Base-by-base conservation (phyloP, 2,329 filamentous ascomycete species). In the Cladosporium sp. region DNA sequence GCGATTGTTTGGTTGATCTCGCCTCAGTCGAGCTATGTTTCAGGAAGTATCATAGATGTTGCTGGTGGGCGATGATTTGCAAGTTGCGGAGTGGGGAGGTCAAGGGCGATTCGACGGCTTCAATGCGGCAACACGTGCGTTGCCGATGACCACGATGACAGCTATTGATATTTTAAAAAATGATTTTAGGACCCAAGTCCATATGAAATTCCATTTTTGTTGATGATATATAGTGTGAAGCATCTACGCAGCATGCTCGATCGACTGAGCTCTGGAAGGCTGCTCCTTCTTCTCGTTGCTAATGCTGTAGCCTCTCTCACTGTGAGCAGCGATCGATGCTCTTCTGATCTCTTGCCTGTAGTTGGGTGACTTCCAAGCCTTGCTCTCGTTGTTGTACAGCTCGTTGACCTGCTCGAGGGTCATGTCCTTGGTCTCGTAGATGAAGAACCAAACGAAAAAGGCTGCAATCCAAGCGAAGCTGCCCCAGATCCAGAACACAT, bases 331-430 rank as follows among this genome's bases (percentile, higher is more conserved):
- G 20, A 56, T 49, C 12, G 42, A 56, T 6, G 40, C 54, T 5
- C 38, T 42, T 19, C 54, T 37, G 28, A 60, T 49, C 36, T 50
- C 30, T 2, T 51, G 37, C 40, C 47, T 54, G 43, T 56, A 47
- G 2, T 39, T 25, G 9, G 51, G 40, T 15, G 51, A 88, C 68
- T 89, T 82, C 88, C 88, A 90, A 0, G 88, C 88, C 63, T 86
- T 81, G 59, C 82, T 77, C 55, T 90, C 83, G 56, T 87, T 80
- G 70, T 89, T 87, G 75, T 90, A 90, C 78, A 91, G 85, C 71
- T 90, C 88, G 71, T 90, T 88, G 66, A 91, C 89, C 76, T 91
- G 87, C 70, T 91, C 88, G 56, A 91, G 78, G 66, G 84, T 87
- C 70, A 90, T 86, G 70, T 88, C 88, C 75, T 87, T 89, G 9